These are phyloP conservation scores for Coprinopsis cinerea DNA, from an alignment of 768 basidiomycete species.

Conservation along the genomic window DNA sequence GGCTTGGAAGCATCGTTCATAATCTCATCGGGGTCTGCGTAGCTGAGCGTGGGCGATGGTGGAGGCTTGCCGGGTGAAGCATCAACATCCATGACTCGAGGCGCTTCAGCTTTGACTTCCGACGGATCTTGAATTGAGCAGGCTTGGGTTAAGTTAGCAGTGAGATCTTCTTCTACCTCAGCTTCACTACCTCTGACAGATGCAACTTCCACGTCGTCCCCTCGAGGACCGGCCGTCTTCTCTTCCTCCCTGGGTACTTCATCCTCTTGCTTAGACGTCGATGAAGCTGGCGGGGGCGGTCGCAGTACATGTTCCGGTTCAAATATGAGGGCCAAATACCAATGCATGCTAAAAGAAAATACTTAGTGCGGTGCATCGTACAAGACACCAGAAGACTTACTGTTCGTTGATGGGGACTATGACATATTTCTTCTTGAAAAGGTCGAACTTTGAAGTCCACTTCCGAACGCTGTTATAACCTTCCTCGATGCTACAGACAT, in stretches of 20 bases:
- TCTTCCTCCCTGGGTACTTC: constrained; percentile 7
- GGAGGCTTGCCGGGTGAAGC: background rate
- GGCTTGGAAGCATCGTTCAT: background rate
- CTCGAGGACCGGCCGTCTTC: constrained; percentile 12
- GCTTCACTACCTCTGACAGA: constrained; percentile 21
- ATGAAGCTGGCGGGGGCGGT: background rate
- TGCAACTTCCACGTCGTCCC: too few relatives aligned
- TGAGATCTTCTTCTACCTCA: constrained; percentile 27
- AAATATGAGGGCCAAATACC: constrained; percentile 95
- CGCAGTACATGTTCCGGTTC: constrained; percentile 61
- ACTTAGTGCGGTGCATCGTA: background rate
- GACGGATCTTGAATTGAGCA: constrained; percentile 20
- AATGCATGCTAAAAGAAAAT: constrained; percentile 66
- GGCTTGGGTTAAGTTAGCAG: constrained; percentile 22
- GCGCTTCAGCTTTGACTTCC: too few relatives aligned
- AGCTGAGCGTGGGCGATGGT: constrained; percentile 3
- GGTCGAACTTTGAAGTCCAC: constrained; percentile 86
- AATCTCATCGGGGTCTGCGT: constrained; percentile 5
- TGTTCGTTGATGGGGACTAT: constrained; percentile 97
- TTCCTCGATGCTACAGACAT: constrained; percentile 37
- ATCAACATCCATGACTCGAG: constrained; percentile 9
- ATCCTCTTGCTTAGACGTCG: background rate
- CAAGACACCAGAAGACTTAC: constrained; percentile 36
- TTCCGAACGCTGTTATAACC: constrained; percentile 84
- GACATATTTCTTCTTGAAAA: constrained; percentile 90